Evolutionary conservation across 495 filamentous ascomycete genomes (phyloP), one percentile per base, ranked within the genome.

Genomic region (Penicillium antarcticum): DNA sequence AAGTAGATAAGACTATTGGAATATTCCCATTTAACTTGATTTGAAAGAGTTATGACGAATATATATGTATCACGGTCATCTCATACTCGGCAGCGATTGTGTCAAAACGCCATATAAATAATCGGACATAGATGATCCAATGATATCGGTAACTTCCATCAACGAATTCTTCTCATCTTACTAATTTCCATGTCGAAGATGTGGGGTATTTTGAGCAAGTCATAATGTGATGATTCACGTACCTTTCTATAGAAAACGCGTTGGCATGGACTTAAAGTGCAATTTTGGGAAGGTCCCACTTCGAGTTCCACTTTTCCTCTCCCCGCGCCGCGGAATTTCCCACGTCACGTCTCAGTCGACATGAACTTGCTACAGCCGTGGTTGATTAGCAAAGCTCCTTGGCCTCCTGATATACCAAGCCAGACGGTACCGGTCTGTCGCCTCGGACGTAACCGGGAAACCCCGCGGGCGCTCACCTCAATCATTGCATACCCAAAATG

Each of bases 271-370:
- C 6, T 23, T 23, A 23, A 5, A 23, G 4, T 23, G 21, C 21
- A 23, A 23, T 5, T 23, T 23, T 23, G 6, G 21, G 6, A 23
- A 5, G 2, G 21, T 4, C 21, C 21, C 21, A 23, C 21, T 4
- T 23, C 21, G 21, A 23, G 21, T 14, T 17, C 43, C 43, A 35
- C 31, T 18, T 34, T 19, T 45, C 6, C 21, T 4, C 21, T 34
- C 42, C 43, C 38, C 38, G 38, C 37, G 36, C 36, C 42, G 42
- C 42, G 43, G 43, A 35, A 35, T 45, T 45, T n/a, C 31, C 43
- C 43, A 33, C 7, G 12, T 11, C 14, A 45, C 23, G 1, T 33
- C 12, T 29, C 18, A 1, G 21, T 5, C 21, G 4, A 23, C 21
- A 23, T 23, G 21, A 5, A 5, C 21, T 23, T 5, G 21, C 21